phyloP scores from a whole-genome alignment of 1,284 basidiomycete genomes.

The Puccinia triticina region DNA sequence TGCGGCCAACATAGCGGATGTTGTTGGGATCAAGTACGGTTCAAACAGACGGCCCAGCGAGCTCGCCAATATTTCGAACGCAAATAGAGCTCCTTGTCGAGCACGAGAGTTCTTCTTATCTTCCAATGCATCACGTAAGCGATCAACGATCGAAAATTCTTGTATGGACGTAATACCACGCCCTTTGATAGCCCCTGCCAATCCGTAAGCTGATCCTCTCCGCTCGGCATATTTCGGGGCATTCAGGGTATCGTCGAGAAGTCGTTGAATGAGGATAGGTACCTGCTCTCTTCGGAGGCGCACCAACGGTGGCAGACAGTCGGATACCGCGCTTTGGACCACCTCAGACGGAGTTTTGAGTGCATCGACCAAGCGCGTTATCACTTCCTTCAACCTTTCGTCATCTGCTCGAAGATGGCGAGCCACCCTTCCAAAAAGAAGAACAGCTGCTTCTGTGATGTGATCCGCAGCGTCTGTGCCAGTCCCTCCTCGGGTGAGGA shows the following conservation, averaged over 20 bases:
- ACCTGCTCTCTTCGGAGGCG: conserved; percentile 67
- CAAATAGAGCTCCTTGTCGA: conserved; percentile 92
- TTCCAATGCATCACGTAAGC: conserved; percentile 76
- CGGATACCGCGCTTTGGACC: conserved; percentile 94
- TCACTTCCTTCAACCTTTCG: conserved; percentile 76
- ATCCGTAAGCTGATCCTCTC: conserved; percentile 91
- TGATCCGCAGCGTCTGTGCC: conserved; percentile 71
- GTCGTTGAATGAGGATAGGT: conserved; percentile 72
- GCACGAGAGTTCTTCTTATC: conserved; percentile 86
- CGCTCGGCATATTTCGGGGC: conserved; percentile 85
- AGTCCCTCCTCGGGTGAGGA: conserved; percentile 64
- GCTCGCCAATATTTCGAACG: conserved; percentile 85
- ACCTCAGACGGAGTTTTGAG: conserved; percentile 93
- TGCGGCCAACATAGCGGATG: conserved; percentile 80
- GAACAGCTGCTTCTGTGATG: conserved; percentile 92
- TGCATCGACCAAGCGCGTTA: conserved; percentile 86
- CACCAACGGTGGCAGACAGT: conserved; percentile 82
- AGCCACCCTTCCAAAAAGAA: conserved; percentile 90
- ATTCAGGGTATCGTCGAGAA: conserved; percentile 76
- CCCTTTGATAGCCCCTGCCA: conserved; percentile 90
- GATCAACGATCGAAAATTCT: conserved; percentile 76
- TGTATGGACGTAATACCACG: conserved; percentile 83
- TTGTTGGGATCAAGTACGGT: conserved; percentile 83
- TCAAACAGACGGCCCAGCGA: conserved; percentile 89
- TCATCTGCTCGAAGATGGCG: conserved; percentile 80